Evolutionary conservation across 2,329 filamentous ascomycete species (phyloP).

Genomic region (Aspergillus floridensis): DNA sequence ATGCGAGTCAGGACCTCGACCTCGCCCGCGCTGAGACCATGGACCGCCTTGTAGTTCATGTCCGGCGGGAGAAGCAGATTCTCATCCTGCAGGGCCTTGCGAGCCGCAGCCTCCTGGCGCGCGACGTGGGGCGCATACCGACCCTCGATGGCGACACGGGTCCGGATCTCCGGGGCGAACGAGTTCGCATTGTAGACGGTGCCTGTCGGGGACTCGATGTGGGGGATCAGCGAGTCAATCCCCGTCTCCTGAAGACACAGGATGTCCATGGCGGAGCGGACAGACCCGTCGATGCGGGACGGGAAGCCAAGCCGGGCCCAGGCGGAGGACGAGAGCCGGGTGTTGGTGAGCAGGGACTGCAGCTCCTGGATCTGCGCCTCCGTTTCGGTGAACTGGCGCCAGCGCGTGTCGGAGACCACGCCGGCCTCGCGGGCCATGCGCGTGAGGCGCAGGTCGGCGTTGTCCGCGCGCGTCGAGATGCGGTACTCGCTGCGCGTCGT

Average conservation of each 20-base stretch:
- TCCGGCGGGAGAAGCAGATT: constrained; percentile 67
- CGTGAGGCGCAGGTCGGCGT: constrained; percentile 86
- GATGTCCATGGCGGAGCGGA: constrained; percentile 74
- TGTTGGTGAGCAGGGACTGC: constrained; percentile 57
- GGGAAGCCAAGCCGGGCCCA: constrained; percentile 72
- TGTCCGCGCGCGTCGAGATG: constrained; percentile 87
- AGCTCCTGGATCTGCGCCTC: constrained; percentile 67
- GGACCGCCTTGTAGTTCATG: constrained; percentile 71
- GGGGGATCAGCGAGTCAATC: constrained; percentile 55
- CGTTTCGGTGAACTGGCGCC: constrained; percentile 66
- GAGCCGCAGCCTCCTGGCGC: constrained; percentile 65
- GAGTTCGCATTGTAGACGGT: constrained; percentile 50
- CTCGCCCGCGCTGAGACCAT: constrained; percentile 77
- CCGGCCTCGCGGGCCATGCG: constrained; percentile 72
- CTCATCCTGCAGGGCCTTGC: constrained; percentile 73
- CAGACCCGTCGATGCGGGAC: constrained; percentile 63
- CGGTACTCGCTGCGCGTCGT: constrained; percentile 93
- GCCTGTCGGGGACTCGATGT: constrained; percentile 45
- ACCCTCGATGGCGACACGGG: constrained; percentile 75
- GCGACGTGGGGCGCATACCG: constrained; percentile 83
- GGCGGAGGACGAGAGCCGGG: constrained; percentile 57
- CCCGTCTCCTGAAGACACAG: constrained; percentile 64
- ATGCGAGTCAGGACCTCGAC: constrained; percentile 66
- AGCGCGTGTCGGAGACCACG: constrained; percentile 74
- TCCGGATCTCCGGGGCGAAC: constrained; percentile 55